These are phyloP conservation scores for Hymenotorrendiella dingleyae DNA, from an alignment of 2,329 filamentous ascomycete species.

Conservation along the genomic window DNA sequence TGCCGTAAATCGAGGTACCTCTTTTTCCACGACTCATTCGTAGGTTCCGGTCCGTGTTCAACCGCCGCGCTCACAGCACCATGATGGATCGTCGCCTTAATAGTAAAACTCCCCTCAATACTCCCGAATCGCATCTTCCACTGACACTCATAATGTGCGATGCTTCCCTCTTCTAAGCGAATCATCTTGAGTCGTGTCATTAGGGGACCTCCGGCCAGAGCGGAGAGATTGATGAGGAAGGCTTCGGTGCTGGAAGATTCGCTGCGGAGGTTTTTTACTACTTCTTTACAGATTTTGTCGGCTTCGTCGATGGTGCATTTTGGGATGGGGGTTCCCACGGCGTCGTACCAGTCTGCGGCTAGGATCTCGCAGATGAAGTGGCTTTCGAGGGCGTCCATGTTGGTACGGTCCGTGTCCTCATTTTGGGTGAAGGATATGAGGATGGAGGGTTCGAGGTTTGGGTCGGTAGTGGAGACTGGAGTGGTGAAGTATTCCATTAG, in stretches of 20 bases:
- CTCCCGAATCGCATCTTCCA: constrained; percentile 53
- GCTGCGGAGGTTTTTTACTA: constrained; percentile 47
- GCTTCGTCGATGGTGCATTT: constrained; percentile 47
- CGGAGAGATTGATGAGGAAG: constrained; percentile 54
- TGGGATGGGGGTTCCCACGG: constrained; percentile 37
- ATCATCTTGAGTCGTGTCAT: constrained; percentile 39
- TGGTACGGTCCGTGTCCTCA: constrained; percentile 36
- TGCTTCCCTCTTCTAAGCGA: constrained; percentile 38
- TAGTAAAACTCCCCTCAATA: constrained; percentile 46
- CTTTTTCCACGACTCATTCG: constrained; percentile 40
- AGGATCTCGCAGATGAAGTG: constrained; percentile 47
- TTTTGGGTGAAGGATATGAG: constrained; percentile 27
- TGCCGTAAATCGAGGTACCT: constrained; percentile 54
- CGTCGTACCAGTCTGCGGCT: constrained; percentile 46
- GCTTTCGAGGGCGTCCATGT: constrained; percentile 50
- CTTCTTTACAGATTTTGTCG: constrained; percentile 45
- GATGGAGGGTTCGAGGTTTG: constrained; percentile 22
- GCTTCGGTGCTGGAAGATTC: constrained; percentile 46
- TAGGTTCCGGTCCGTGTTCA: constrained; percentile 15
- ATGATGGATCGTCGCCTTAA: constrained; percentile 38
- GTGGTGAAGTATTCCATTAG: constrained; percentile 27
- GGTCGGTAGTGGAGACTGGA: constrained; percentile 17
- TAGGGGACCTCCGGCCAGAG: constrained; percentile 49
- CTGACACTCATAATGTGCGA: constrained; percentile 43
- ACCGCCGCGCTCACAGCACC: constrained; percentile 12